Base-by-base conservation (phyloP, 169 alveolate species). In the Cryptosporidium canis region DNA sequence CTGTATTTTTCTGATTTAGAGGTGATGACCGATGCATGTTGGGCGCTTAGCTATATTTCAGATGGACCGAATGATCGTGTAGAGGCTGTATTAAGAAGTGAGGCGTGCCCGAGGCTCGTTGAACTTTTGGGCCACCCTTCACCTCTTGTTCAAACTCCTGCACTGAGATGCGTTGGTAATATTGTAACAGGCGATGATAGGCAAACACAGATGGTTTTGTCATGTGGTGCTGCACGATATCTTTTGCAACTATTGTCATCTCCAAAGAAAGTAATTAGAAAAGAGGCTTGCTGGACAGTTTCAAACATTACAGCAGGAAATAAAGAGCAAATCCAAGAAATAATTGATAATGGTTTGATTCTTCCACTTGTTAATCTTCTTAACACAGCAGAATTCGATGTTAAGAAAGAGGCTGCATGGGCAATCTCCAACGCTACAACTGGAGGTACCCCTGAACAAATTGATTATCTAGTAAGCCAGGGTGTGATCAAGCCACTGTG, bases 331-430 rank as follows among this genome's bases (percentile, higher is more conserved):
- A 93, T 96, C 43, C 98, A 96, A 90, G 95, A 94, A 77, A 93
- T 96, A 66, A 66, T 96, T 24, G 95, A 94, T 44, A 90, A 92
- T 63, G 97, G 95, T 37, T 85, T 95, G 39, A 91, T 96, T 9
- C 96, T 94, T 11, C 95, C 94, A 43, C 93, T 96, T 53, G 87
- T 96, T 63, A 93, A 96, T 77, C 82, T 95, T 47, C 91, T 95
- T 92, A 55, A 93, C 55, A 95, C 94, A 35, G 98, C 96, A 68
- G 98, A 97, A 82, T 93, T 93, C 77, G 99, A 97, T 65, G 95
- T 97, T 41, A 94, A 96, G 93, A 95, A 96, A 92, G 99, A 98
- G 94, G 99, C 99, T 24, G 98, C 98, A 35, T 98, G 99, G 99
- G 99, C 99, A 6, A 94, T 98, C 66, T 95, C 98, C 90, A 98